phyloP scores from a whole-genome alignment of 495 filamentous ascomycete species.

The Cercophora samala region DNA sequence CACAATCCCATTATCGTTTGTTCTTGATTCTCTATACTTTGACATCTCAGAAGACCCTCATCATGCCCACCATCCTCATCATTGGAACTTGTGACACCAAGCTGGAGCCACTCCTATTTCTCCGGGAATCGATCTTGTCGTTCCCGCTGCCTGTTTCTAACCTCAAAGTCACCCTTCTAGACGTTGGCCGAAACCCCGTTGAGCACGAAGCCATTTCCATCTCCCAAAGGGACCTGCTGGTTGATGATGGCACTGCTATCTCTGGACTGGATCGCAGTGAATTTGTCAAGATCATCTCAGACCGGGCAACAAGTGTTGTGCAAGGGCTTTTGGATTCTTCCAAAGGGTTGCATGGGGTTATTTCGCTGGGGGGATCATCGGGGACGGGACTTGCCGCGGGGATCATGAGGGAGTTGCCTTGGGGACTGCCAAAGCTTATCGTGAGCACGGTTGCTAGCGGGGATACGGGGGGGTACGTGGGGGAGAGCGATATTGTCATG shows the following conservation, averaged over 20 bases:
- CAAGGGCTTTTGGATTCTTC: constrained; percentile 29
- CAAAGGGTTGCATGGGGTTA: constrained; percentile 49
- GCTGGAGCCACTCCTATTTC: constrained; percentile 56
- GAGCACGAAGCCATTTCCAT: constrained; percentile 48
- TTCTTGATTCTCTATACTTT: not conserved
- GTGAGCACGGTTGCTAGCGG: constrained; percentile 65
- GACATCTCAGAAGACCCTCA: not conserved
- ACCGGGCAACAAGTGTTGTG: constrained; percentile 38
- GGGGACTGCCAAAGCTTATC: constrained; percentile 67
- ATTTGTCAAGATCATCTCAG: constrained; percentile 51
- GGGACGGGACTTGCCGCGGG: constrained; percentile 55
- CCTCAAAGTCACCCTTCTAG: constrained; percentile 49
- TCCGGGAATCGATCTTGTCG: constrained; percentile 43
- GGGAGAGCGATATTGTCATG: constrained; percentile 64
- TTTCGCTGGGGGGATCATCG: constrained; percentile 56
- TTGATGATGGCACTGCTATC: constrained; percentile 6
- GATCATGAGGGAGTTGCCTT: constrained; percentile 58
- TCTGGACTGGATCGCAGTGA: constrained; percentile 43
- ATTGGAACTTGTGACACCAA: constrained; percentile 71
- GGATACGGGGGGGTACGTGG: constrained; percentile 56
- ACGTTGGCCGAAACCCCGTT: constrained; percentile 49
- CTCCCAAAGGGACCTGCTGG: constrained; percentile 34
- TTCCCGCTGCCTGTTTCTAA: constrained; percentile 18
- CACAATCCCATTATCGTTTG: too few species aligned
- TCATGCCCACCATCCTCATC: constrained; percentile 50